Conservation (phyloP, 768 basidiomycete genomes). For the Hygrophorus pudorinus region DNA sequence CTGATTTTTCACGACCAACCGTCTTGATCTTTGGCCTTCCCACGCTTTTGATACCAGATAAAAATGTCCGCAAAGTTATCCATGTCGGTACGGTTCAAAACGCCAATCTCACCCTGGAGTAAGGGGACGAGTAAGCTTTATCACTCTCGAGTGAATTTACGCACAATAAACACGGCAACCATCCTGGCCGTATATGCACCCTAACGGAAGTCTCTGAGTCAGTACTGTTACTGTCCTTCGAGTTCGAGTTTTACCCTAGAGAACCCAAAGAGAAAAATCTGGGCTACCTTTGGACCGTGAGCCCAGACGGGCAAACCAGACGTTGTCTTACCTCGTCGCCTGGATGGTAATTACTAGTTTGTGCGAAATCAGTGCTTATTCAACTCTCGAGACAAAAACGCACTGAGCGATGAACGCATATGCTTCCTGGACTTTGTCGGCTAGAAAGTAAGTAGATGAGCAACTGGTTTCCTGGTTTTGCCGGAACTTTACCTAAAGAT, state of each 20-base stretch:
- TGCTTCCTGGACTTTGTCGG: constrained; percentile 66
- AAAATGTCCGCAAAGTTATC: constrained; percentile 62
- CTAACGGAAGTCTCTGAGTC: constrained; percentile 22
- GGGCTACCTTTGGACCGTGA: constrained; percentile 6
- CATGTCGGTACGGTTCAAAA: constrained; percentile 65
- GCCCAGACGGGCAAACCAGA: background rate
- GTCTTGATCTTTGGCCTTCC: constrained; percentile 36
- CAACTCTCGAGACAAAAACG: background rate
- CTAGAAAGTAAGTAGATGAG: constrained; percentile 21
- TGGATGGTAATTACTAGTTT: constrained; percentile 55
- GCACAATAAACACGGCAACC: constrained; percentile 60
- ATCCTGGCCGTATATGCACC: constrained; percentile 72
- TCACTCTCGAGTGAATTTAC: constrained; percentile 10
- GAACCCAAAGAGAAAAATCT: constrained; percentile 76
- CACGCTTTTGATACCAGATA: constrained; percentile 48
- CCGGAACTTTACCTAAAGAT: constrained; percentile 38
- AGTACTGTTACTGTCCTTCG: background rate
- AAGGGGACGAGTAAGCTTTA: background rate
- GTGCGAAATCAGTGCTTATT: background rate
- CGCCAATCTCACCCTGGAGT: constrained; percentile 53
- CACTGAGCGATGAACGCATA: constrained; percentile 78
- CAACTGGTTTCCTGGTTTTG: constrained; percentile 2
- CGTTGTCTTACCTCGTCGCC: constrained; percentile 52
- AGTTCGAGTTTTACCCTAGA: constrained; percentile 36
- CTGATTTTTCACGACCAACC: constrained; percentile 23